Base-by-base conservation (phyloP, 2,329 filamentous ascomycete genomes). In the Aspergillus neoniger region DNA sequence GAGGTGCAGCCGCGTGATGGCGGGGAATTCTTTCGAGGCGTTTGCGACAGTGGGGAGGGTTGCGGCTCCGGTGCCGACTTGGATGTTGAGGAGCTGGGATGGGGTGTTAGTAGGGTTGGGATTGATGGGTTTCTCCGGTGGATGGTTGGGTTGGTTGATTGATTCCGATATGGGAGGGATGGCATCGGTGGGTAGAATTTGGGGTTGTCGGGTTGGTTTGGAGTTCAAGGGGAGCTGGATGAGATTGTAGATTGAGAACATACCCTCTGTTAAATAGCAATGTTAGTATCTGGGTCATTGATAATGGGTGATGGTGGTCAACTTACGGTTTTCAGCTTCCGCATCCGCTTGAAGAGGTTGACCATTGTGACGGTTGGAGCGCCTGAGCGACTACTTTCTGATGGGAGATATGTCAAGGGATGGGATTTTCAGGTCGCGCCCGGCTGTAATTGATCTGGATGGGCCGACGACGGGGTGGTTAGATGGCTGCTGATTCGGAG, bases 31-130 rank as follows among this genome's bases (percentile, higher is more conserved):
- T 65, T 72, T 71, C 58, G 70, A 65, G 50, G 71, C 67, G 53
- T 67, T 67, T 53, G 67, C 58, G 52, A 65, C 51, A 56, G 60
- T 68, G 30, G 94, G 92, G 23, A 99, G 83, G 66, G 91, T 81
- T 19, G 91, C 89, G 47, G 95, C 92, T 59, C 94, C 95, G 30
- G 91, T 88, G 61, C 94, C 95, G 74, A 90, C 83, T 74, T 89
- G 87, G 77, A 98, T 82, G 71, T 83, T 81, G 65, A 95, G 83
- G 55, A 96, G 81, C 90, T 95, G 74, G 47, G 15, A 28, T 23
- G n/a, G 23, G 36, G 19, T 28, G 53, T 55, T 21, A 55, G 53
- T 25, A 43, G 28, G 39, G n/a, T 19, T 10, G 17, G 15, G 28
- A 5, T 44, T n/a, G 39, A 23, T 44, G 32, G 52, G 10, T 19